These are phyloP conservation scores for Silene uniflora DNA, from an alignment of 148 eudicot species.

Conservation along the genomic window DNA sequence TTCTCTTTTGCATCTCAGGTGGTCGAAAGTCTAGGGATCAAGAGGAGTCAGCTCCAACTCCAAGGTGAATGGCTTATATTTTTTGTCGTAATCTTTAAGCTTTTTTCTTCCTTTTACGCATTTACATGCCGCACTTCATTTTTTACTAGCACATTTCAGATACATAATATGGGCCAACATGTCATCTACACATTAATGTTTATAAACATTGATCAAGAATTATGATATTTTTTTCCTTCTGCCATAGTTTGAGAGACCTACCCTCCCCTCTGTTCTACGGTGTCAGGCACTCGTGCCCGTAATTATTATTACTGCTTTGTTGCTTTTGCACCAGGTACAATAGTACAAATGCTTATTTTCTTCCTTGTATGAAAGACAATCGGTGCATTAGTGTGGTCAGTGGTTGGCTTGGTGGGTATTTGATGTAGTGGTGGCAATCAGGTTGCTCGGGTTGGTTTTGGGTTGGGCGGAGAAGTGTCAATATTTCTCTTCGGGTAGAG, in stretches of 20 bases:
- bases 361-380: not conserved
- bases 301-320: not conserved
- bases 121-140: not conserved
- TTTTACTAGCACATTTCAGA: not conserved
- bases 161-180: not conserved
- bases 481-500: too few relatives aligned
- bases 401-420: too few relatives aligned
- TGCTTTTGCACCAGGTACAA: not conserved
- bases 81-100: not conserved
- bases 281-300: not conserved
- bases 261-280: not conserved
- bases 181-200: not conserved
- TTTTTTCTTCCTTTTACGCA: not conserved
- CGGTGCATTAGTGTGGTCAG: not conserved
- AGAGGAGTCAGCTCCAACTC: slow-evolving; percentile 43
- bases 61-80: slow-evolving; percentile 39
- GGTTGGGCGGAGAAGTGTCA: too few relatives aligned
- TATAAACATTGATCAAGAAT: not conserved
- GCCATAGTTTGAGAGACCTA: not conserved
- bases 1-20: slow-evolving; percentile 32
- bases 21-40: slow-evolving; percentile 37
- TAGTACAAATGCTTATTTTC: not conserved
- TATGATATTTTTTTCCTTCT: not conserved
- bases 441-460: too few relatives aligned
- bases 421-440: too few relatives aligned